phyloP scores from a whole-genome alignment of 305 asterid genomes.

The Plantago coronopus region DNA sequence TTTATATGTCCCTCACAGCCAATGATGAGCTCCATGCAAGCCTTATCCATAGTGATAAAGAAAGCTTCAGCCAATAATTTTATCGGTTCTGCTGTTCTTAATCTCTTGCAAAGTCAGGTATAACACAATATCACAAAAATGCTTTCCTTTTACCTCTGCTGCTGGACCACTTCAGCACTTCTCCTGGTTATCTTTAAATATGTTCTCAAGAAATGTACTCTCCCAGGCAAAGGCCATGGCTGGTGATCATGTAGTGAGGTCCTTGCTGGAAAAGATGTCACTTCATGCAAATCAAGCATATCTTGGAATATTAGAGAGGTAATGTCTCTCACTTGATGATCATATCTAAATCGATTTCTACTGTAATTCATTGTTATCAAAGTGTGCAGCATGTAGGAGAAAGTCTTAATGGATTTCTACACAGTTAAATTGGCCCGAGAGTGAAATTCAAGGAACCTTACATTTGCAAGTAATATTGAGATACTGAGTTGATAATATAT shows the following conservation, averaged over 20 bases:
- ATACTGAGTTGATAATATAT: conserved; percentile 13
- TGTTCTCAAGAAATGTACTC: conserved; percentile 21
- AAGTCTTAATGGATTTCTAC: not conserved
- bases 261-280: conserved; percentile 89
- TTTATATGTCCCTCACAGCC: conserved; percentile 52
- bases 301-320: conserved; percentile 94
- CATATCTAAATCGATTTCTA: conserved; percentile 8
- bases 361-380: conserved; percentile 15
- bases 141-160: not conserved
- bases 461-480: conserved; percentile 7
- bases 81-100: conserved; percentile 84
- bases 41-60: conserved; percentile 74
- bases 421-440: conserved; percentile 20
- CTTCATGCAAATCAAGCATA: conserved; percentile 89
- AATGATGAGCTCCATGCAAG: conserved; percentile 95
- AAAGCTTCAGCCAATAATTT: conserved; percentile 73
- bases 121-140: conserved; percentile 6
- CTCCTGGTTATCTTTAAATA: conserved; percentile 25
- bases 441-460: conserved; percentile 7
- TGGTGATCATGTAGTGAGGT: conserved; percentile 91
- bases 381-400: not conserved
- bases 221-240: conserved; percentile 96
- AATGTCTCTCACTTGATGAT: conserved; percentile 23
- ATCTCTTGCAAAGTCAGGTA: conserved; percentile 96
- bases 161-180: conserved; percentile 4